Percentiles rank a stretch among this genome's conserved stretches.
Conservation (phyloP, 1,284 basidiomycete genomes). For the Papiliotrema terrestris region DNA sequence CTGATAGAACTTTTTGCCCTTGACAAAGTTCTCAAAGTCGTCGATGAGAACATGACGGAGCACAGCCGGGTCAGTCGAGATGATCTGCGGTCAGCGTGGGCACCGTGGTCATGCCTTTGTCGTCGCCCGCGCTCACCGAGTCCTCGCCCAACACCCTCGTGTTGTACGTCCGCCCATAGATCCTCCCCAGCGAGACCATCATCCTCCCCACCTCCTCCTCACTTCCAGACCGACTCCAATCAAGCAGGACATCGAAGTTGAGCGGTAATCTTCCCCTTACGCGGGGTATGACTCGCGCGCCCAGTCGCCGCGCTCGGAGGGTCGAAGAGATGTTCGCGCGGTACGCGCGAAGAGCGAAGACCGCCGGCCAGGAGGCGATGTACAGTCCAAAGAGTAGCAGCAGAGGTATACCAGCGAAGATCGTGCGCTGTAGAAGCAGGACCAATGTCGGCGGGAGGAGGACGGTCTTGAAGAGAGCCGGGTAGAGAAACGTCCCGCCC, state of each 20-base stretch:
- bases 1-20: constrained; percentile 43
- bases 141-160: constrained; percentile 40
- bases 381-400: constrained; percentile 1
- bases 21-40: constrained; percentile 36
- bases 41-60: constrained; percentile 28
- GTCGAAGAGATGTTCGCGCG: not conserved
- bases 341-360: constrained; percentile 10
- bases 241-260: constrained; percentile 35
- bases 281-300: constrained; percentile 23
- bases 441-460: constrained; percentile 15
- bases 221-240: constrained; percentile 30
- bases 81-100: constrained; percentile 16
- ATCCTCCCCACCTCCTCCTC: constrained; percentile 39
- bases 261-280: constrained; percentile 31
- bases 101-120: not conserved
- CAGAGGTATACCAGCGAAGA: not conserved
- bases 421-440: not conserved
- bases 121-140: constrained; percentile 20
- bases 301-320: constrained; percentile 7
- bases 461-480: constrained; percentile 21
- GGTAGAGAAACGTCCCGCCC: constrained; percentile 16
- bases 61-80: constrained; percentile 30
- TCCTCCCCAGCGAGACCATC: constrained; percentile 25
- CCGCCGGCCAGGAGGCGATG: constrained; percentile 10
- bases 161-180: constrained; percentile 35